phyloP scores from a whole-genome alignment of 1,284 basidiomycete species.

The Phlebopus sp. region DNA sequence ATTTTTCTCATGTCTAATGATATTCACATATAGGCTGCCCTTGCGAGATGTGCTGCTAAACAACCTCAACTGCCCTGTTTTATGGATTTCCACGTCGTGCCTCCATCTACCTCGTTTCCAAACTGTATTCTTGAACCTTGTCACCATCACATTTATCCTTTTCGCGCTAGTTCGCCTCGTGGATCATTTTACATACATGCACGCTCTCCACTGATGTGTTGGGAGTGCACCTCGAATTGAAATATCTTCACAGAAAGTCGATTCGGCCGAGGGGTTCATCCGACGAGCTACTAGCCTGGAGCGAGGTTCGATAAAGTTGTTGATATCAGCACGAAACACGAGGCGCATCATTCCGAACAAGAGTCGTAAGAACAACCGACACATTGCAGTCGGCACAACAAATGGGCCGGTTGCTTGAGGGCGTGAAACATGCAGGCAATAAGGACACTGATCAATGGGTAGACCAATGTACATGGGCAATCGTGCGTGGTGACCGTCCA shows the following conservation, averaged over 20 bases:
- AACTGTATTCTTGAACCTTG: conserved; percentile 1
- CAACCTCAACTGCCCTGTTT: background rate
- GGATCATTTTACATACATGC: background rate
- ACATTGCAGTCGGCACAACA: too few relatives aligned
- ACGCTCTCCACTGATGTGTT: background rate
- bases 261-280: background rate
- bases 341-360: too few relatives aligned
- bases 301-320: too few relatives aligned
- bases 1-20: conserved; percentile 8
- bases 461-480: too few relatives aligned
- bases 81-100: conserved; percentile 6
- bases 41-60: conserved; percentile 33
- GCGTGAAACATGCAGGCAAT: too few relatives aligned
- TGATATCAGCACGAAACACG: too few relatives aligned
- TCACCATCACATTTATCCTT: background rate
- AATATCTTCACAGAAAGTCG: background rate
- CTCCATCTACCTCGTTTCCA: background rate
- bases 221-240: background rate
- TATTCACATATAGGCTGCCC: conserved; percentile 24
- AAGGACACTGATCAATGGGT: too few relatives aligned
- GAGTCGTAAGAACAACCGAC: too few relatives aligned
- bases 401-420: too few relatives aligned
- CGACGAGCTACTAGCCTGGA: too few relatives aligned
- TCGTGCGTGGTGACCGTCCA: too few relatives aligned
- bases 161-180: background rate